Conservation (phyloP, 306 rosid genomes). For the Quercus parvula region DNA sequence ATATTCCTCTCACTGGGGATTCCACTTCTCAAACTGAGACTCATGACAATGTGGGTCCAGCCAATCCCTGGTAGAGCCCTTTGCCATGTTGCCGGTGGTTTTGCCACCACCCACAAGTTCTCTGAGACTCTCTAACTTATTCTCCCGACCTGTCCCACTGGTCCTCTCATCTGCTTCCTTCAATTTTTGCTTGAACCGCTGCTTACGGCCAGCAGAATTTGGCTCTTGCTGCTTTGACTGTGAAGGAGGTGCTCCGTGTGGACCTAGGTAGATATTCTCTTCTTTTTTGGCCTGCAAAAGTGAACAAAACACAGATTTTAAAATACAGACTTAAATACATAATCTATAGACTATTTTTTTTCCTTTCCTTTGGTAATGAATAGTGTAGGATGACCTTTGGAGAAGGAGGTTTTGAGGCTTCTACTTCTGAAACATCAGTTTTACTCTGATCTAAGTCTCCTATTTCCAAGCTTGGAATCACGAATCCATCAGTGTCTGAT, state of each 20-base stretch:
- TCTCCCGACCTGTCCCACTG: slow-evolving; percentile 68
- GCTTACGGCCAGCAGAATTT: slow-evolving; percentile 59
- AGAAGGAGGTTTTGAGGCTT: slow-evolving; percentile 56
- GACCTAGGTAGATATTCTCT: slow-evolving; percentile 85
- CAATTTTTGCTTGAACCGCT: slow-evolving; percentile 75
- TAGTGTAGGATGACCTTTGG: slow-evolving; percentile 45
- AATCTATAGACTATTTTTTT: neutral
- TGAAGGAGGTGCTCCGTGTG: slow-evolving; percentile 90
- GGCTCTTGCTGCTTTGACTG: slow-evolving; percentile 73
- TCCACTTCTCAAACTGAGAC: slow-evolving; percentile 75
- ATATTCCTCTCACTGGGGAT: slow-evolving; percentile 26
- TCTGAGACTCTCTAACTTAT: slow-evolving; percentile 74
- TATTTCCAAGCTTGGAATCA: slow-evolving; percentile 91
- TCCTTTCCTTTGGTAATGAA: neutral
- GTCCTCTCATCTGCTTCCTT: slow-evolving; percentile 82
- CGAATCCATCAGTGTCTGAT: slow-evolving; percentile 90
- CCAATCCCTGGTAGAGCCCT: slow-evolving; percentile 76
- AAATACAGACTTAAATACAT: neutral
- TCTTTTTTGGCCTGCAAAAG: slow-evolving; percentile 57
- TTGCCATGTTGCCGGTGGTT: slow-evolving; percentile 34
- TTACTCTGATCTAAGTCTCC: slow-evolving; percentile 44
- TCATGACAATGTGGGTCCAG: slow-evolving; percentile 95
- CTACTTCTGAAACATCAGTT: slow-evolving; percentile 39
- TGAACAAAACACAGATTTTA: slow-evolving; percentile 6
- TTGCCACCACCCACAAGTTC: slow-evolving; percentile 91